Base-by-base conservation (phyloP, 306 rosid genomes). In the Trifolium pratense region DNA sequence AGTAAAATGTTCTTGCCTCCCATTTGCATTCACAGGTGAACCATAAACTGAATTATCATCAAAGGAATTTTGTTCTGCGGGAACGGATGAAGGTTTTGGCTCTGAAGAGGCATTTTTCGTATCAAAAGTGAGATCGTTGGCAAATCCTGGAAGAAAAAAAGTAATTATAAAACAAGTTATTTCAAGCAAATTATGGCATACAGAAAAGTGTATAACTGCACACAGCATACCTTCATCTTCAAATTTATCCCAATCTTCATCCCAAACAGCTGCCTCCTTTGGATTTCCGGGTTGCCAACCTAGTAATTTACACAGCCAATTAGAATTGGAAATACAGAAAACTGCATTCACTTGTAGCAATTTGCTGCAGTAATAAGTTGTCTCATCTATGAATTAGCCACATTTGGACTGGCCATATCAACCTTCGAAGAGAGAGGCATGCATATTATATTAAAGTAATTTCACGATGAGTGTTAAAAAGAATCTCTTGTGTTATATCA, bases 191-290 rank as follows among this genome's bases (percentile, higher is more conserved):
- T 58, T 7, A 53, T n/a, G 75, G 40, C 40, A 43, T 37, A 12
- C 40, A 20, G 39, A 32, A 31, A 73, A 18, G 26, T 59, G 11
- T 39, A 42, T n/a, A 67, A 18, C 26, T 59, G 12, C 46, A 42
- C 16, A 67, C 56, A 62, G 76, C 84, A 58, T 75, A 94, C 98
- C 97, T 85, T 89, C 98, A 63, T 94, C 98, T 82, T 94, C 98
- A 69, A 94, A 94, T 82, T 94, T 94, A 87, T 94, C 98, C 98
- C 98, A 94, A 52, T 94, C 98, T 86, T 94, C 98, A 75, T 94
- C 98, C 98, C 98, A 94, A 63, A 80, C 84, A 75, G 92, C 89
- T 55, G 98, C 90, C 59, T 75, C 89, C 59, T 89, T 96, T 14
- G 85, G 79, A 78, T 88, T 80, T 78, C 94, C 97, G 37, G 97